Conservation (phyloP, 73 alveolate species). For the Uronychia setigera region DNA sequence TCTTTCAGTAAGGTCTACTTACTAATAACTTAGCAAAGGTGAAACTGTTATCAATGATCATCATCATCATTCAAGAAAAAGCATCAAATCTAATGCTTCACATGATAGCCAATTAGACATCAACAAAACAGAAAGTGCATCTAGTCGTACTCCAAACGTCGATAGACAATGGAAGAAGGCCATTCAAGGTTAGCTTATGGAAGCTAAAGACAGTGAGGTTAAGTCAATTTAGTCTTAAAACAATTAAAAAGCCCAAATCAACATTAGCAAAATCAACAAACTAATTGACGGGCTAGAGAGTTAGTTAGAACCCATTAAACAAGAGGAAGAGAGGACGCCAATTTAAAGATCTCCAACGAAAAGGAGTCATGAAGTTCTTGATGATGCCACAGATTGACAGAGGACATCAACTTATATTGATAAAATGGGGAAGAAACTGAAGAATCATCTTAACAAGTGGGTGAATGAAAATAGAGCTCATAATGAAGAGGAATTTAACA, state of each 20-base stretch:
- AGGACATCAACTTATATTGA: neutral
- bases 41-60: neutral
- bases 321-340: neutral
- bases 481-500: neutral
- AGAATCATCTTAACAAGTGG: neutral
- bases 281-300: neutral
- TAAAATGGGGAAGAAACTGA: neutral
- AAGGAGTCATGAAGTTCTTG: too few species aligned
- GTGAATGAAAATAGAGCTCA: neutral
- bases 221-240: too few species aligned
- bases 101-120: neutral
- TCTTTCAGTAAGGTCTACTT: neutral
- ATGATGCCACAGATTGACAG: neutral
- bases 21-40: neutral
- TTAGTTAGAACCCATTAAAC: too few species aligned
- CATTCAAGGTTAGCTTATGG: neutral
- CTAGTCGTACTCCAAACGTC: too few species aligned
- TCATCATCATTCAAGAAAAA: neutral
- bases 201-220: neutral
- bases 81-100: neutral
- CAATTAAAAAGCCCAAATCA: neutral
- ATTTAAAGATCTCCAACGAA: neutral
- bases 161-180: neutral
- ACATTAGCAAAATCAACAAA: neutral
- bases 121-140: too few species aligned